phyloP scores from a whole-genome alignment of 352 stramenopile species.

The Hyphochytrium catenoides region DNA sequence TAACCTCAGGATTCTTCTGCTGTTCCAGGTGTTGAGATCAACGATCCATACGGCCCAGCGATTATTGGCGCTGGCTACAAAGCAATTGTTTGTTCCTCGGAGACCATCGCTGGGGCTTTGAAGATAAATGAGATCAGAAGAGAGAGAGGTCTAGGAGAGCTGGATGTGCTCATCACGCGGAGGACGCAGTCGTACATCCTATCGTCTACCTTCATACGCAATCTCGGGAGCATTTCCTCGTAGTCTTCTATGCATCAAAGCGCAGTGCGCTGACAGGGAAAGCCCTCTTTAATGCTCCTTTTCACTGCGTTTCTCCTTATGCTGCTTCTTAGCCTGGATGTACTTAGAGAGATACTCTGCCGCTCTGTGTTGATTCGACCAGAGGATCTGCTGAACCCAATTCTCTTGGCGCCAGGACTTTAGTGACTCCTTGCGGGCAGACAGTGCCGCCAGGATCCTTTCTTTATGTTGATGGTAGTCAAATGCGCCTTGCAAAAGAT shows the following conservation, averaged over 20 bases:
- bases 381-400: constrained; percentile 49
- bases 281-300: too few species aligned
- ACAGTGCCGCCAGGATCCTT: constrained; percentile 23
- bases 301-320: too few species aligned
- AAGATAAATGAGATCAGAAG: constrained; percentile 56
- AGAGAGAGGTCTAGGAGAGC: constrained; percentile 22
- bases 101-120: constrained; percentile 37
- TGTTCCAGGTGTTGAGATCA: constrained; percentile 48
- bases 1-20: too few species aligned
- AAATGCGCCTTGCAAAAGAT: constrained; percentile 17
- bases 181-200: constrained; percentile 52
- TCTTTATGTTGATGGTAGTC: constrained; percentile 18
- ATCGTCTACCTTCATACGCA: constrained; percentile 50
- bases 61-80: constrained; percentile 34
- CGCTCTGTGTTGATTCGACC: constrained; percentile 45
- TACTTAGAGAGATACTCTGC: constrained; percentile 60
- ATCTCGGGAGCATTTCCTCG: too few species aligned
- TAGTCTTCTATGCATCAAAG: too few species aligned
- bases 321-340: constrained; percentile 40
- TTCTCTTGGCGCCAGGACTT: constrained; percentile 14
- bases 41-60: constrained; percentile 55
- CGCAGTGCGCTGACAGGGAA: too few species aligned
- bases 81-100: constrained; percentile 54
- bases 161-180: constrained; percentile 44
- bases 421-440: constrained; percentile 15